phyloP scores from a whole-genome alignment of 2,329 filamentous ascomycete species.

The Ophidiomyces ophidiicola region DNA sequence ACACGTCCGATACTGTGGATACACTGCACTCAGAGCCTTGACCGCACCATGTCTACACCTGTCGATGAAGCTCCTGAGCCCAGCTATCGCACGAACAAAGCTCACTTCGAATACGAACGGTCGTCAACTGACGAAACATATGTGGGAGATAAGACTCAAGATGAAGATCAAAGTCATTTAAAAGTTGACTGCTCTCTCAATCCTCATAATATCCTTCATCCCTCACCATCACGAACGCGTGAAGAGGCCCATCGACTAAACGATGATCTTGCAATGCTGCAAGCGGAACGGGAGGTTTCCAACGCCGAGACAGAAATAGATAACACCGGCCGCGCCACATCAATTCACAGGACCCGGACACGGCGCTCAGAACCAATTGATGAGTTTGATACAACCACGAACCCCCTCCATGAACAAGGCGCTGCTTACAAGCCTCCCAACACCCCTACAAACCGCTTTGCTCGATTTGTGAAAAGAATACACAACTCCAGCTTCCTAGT shows the following conservation, averaged over 20 bases:
- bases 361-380: slow-evolving; percentile 47
- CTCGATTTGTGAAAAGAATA: slow-evolving; percentile 52
- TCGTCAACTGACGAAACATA: slow-evolving; percentile 3
- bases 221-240: slow-evolving; percentile 45
- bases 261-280: slow-evolving; percentile 54
- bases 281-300: slow-evolving; percentile 46
- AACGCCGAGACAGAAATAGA: slow-evolving; percentile 23
- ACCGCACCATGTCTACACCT: slow-evolving; percentile 21
- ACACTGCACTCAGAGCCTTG: too few species aligned
- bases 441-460: slow-evolving; percentile 49
- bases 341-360: slow-evolving; percentile 42
- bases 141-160: slow-evolving; percentile 1
- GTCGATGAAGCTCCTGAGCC: slow-evolving; percentile 10
- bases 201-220: not conserved
- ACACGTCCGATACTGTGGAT: too few species aligned
- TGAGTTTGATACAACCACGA: slow-evolving; percentile 56
- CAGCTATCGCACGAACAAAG: not conserved
- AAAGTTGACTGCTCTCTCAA: slow-evolving; percentile 1
- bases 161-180: slow-evolving; percentile 1
- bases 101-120: not conserved
- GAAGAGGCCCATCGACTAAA: slow-evolving; percentile 51
- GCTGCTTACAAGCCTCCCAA: slow-evolving; percentile 53
- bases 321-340: slow-evolving; percentile 26
- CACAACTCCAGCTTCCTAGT: slow-evolving; percentile 55
- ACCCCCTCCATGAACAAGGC: slow-evolving; percentile 55